A percentile compares a stretch with the other conserved stretches of the same genome.
Conservation (phyloP, 1,284 basidiomycete genomes). For the Fomitopsis betulina region DNA sequence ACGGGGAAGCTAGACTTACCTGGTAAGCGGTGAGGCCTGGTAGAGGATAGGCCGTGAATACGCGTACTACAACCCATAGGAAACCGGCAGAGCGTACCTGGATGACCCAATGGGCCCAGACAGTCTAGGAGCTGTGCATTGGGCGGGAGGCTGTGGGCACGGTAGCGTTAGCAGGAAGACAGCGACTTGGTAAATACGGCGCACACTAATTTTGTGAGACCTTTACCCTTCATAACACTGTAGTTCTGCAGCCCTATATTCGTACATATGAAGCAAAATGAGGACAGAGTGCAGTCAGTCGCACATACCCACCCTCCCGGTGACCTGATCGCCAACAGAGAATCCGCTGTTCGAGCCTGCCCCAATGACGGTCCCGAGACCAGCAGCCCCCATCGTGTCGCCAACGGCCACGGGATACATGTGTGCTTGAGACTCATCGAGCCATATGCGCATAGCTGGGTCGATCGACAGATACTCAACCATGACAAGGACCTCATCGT, state of each 20-base stretch:
- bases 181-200: not conserved
- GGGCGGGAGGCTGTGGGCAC: slow-evolving; percentile 38
- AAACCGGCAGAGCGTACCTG: slow-evolving; percentile 42
- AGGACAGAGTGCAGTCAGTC: too few relatives aligned
- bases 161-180: not conserved
- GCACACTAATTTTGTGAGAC: slow-evolving; percentile 50
- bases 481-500: slow-evolving; percentile 64
- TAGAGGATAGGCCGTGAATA: not conserved
- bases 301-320: slow-evolving; percentile 45
- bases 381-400: too few relatives aligned
- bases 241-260: slow-evolving; percentile 47
- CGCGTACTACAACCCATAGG: not conserved
- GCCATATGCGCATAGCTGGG: slow-evolving; percentile 82
- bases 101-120: slow-evolving; percentile 66
- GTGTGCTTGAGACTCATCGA: slow-evolving; percentile 24
- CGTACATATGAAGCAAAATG: slow-evolving; percentile 54
- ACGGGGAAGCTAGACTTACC: too few relatives aligned
- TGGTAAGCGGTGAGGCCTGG: slow-evolving; percentile 81
- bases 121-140: slow-evolving; percentile 67
- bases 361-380: too few relatives aligned
- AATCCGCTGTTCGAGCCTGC: too few relatives aligned
- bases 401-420: too few relatives aligned
- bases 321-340: slow-evolving; percentile 58
- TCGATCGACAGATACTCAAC: slow-evolving; percentile 77
- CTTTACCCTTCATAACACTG: slow-evolving; percentile 53